phyloP scores from a whole-genome alignment of 768 basidiomycete genomes.

The Kwoniella heveanensis region DNA sequence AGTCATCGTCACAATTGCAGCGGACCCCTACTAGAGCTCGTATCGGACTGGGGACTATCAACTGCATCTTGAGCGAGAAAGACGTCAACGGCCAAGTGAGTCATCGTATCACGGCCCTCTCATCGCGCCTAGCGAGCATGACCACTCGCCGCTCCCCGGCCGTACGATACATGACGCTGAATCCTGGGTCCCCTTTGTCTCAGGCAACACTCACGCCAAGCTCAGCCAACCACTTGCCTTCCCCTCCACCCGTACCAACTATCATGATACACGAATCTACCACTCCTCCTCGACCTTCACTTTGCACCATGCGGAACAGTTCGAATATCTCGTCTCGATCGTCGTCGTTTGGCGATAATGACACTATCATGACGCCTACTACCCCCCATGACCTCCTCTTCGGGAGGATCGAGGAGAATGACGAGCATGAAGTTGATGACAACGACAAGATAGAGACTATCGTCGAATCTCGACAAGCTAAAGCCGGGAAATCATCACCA shows the following conservation, averaged over 20 bases:
- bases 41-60: not conserved
- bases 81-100: constrained; percentile 23
- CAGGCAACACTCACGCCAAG: not conserved
- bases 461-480: not conserved
- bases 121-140: too few species aligned
- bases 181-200: not conserved
- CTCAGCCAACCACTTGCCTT: not conserved
- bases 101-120: too few species aligned
- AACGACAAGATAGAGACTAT: not conserved
- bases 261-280: constrained; percentile 13
- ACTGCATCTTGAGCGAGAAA: constrained; percentile 6
- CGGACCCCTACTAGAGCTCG: constrained; percentile 3
- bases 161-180: too few species aligned
- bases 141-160: too few species aligned
- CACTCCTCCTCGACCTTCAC: constrained; percentile 25
- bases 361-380: constrained; percentile 14
- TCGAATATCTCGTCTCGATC: constrained; percentile 12
- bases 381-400: constrained; percentile 15
- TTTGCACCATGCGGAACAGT: constrained; percentile 2
- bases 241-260: constrained; percentile 9
- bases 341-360: constrained; percentile 5
- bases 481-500: not conserved
- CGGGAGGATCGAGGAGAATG: not conserved
- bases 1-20: not conserved
- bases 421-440: constrained; percentile 1